Evolutionary conservation across 108 stramenopile genomes (phyloP), one percentile per base, ranked within the genome.

Genomic region (Nitzschia sp.): DNA sequence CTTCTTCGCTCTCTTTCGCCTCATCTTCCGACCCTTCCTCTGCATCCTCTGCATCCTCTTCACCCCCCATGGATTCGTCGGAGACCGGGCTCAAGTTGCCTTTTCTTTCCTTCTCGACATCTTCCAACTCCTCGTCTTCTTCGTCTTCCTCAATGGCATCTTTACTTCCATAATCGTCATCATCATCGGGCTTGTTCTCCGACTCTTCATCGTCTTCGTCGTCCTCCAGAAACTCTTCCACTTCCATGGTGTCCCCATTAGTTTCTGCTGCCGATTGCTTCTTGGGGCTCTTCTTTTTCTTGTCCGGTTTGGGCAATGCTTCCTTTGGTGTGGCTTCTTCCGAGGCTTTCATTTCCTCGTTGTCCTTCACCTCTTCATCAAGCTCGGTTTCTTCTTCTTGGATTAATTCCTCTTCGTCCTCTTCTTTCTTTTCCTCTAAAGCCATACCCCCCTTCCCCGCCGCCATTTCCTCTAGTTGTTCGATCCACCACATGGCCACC

Each of bases 401-500:
- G 5, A 19, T 29, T 8, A 29, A 1, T 33, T 53, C 57, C 3
- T 55, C 62, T 36, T 63, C 28, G 36, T 63, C 53, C 5, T 11
- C 1, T 47, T 47, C 27, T 48, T 33, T 35, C 28, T 31, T 33
- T 48, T 47, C 4, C 35, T 27, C 11, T 33, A 19, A 19, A 30
- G 19, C 3, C 26, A 28, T 48, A 27, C 32, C 26, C 52, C 2
- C 31, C 45, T 52, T 65, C 11, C 15, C 44, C 29, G 52, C 59
- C 38, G 67, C 57, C 22, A 58, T 41, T 25, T 63, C 66, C 48
- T 80, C 65, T 34, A 75, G 19, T 48, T 46, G 9, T 25, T 71
- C 29, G 5, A 80, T 46, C 53, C 55, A 68, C 63, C 69, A 80
- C 47, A 80, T 53, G 23, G 80, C 80, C 9, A 76, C 59, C n/a